Evolutionary conservation across 2,329 filamentous ascomycete genomes (phyloP).

Genomic region (Paraphaeosphaeria minitans): DNA sequence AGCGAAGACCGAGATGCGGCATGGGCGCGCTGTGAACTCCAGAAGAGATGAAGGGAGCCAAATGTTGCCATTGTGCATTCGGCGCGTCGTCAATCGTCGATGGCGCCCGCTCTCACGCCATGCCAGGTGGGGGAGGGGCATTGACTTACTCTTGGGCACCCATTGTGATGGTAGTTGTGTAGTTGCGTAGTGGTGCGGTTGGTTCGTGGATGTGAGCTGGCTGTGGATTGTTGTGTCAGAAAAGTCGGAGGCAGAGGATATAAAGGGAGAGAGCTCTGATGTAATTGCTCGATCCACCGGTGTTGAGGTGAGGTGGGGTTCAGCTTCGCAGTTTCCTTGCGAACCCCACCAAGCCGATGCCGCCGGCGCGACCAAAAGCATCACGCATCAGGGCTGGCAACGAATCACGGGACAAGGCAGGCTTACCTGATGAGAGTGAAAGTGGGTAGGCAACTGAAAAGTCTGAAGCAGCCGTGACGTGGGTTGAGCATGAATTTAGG

Average conservation of each 20-base stretch:
- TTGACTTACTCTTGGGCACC: slow-evolving; percentile 26
- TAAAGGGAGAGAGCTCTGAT: slow-evolving; percentile 9
- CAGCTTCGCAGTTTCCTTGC: not conserved
- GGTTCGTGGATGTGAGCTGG: not conserved
- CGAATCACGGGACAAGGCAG: slow-evolving; percentile 12
- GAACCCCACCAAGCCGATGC: slow-evolving; percentile 18
- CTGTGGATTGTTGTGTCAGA: not conserved
- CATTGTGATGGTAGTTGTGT: slow-evolving; percentile 22
- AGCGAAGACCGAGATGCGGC: not conserved
- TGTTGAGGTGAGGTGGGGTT: slow-evolving; percentile 21
- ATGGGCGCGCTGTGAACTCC: not conserved
- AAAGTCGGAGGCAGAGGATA: slow-evolving; percentile 1
- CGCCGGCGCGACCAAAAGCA: slow-evolving; percentile 19
- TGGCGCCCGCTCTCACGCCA: slow-evolving; percentile 4
- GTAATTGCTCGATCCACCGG: slow-evolving; percentile 20
- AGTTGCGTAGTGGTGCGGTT: not conserved
- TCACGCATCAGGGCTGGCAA: slow-evolving; percentile 11
- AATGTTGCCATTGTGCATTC: not conserved
- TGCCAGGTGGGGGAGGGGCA: not conserved
- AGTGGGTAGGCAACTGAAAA: slow-evolving; percentile 20
- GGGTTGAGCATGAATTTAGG: slow-evolving; percentile 23
- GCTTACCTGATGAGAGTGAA: slow-evolving; percentile 21
- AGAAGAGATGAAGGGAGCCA: not conserved
- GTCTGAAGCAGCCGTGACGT: slow-evolving; percentile 22
- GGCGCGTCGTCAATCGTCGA: not conserved